phyloP scores from a whole-genome alignment of 768 basidiomycete genomes.

The Daedaleopsis nitida region DNA sequence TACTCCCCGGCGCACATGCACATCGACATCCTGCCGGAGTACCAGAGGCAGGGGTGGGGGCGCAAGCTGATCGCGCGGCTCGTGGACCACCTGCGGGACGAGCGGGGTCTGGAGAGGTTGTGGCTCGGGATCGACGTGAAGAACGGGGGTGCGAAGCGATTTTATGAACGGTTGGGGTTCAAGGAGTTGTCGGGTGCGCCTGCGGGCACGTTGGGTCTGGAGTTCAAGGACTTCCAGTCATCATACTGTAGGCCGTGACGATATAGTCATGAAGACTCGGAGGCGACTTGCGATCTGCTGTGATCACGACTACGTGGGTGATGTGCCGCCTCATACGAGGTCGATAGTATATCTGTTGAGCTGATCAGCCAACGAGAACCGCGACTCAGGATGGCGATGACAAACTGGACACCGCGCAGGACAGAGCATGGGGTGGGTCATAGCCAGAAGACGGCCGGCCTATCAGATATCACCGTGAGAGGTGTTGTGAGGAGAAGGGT shows the following conservation, averaged over 20 bases:
- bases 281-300: neutral
- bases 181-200: conserved; percentile 52
- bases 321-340: too few species aligned
- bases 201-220: conserved; percentile 55
- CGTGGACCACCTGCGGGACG: conserved; percentile 51
- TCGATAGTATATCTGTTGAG: too few species aligned
- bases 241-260: too few species aligned
- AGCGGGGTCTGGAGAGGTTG: conserved; percentile 46
- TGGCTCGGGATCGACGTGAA: conserved; percentile 72
- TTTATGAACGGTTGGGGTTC: conserved; percentile 69
- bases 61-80: conserved; percentile 57
- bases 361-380: too few species aligned
- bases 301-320: neutral
- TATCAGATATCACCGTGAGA: too few species aligned
- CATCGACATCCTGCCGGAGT: conserved; percentile 66
- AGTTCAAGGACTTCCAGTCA: conserved; percentile 38
- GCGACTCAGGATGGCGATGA: too few species aligned
- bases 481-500: too few species aligned
- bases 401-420: too few species aligned
- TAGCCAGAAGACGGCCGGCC: too few species aligned
- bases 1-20: conserved; percentile 79
- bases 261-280: neutral
- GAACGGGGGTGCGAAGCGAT: conserved; percentile 59
- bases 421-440: too few species aligned
- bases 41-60: conserved; percentile 76